phyloP scores from a whole-genome alignment of 2,329 filamentous ascomycete species.

The Monosporascus sp. region DNA sequence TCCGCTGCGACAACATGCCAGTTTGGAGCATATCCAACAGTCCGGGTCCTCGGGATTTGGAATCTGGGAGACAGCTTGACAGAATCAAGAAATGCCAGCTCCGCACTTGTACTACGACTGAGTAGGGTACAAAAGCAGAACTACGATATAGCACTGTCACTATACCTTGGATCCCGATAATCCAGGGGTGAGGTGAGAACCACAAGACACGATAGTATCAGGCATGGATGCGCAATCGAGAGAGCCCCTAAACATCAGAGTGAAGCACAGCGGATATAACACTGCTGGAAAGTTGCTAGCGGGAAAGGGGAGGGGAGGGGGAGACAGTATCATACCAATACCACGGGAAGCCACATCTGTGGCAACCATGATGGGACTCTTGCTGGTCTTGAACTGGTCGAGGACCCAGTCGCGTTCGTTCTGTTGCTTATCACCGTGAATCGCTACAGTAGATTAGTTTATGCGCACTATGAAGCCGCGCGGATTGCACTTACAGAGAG shows the following conservation, averaged over 20 bases:
- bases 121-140: slow-evolving; percentile 67
- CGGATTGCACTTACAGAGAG: slow-evolving; percentile 69
- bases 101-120: slow-evolving; percentile 66
- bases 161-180: slow-evolving; percentile 80
- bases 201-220: slow-evolving; percentile 78
- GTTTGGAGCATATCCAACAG: slow-evolving; percentile 41
- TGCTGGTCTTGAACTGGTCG: slow-evolving; percentile 98
- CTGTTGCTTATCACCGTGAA: slow-evolving; percentile 98
- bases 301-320: slow-evolving; percentile 28
- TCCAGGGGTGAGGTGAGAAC: slow-evolving; percentile 68
- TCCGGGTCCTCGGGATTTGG: slow-evolving; percentile 50
- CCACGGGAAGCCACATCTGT: slow-evolving; percentile 99
- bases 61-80: slow-evolving; percentile 64
- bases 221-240: slow-evolving; percentile 87
- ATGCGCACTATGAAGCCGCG: slow-evolving; percentile 38
- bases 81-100: slow-evolving; percentile 73
- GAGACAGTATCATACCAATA: slow-evolving; percentile 88
- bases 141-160: slow-evolving; percentile 66
- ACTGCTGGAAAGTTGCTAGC: slow-evolving; percentile 53
- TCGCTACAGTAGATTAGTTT: slow-evolving; percentile 55
- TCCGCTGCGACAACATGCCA: slow-evolving; percentile 55
- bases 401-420: slow-evolving; percentile 99
- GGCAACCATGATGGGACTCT: slow-evolving; percentile 99
- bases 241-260: slow-evolving; percentile 86
- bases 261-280: slow-evolving; percentile 68